Evolutionary conservation across 176 grass and related monocot genomes (phyloP), one percentile per base, ranked within the genome.

Genomic region (Carex cristatella): DNA sequence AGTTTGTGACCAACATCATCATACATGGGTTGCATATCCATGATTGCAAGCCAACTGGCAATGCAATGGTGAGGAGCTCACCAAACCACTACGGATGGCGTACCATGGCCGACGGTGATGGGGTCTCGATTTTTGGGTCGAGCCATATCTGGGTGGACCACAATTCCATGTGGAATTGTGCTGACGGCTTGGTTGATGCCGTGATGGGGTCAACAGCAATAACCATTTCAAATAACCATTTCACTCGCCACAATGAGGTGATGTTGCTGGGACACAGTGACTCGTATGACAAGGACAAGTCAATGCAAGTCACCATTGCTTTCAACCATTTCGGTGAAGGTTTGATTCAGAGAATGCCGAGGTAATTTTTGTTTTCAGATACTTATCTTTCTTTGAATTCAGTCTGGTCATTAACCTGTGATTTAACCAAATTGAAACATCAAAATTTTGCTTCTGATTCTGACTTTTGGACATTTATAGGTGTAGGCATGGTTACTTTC

Each of bases 281-380:
- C 54, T 46, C 18, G 2, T 92, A 79, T 49, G 33, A 66, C 4
- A 74, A 83, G 2, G 90, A 92, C 85, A 87, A 51, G 76, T 32
- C 12, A 32, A 87, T 89, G 88, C 68, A 62, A 68, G 84, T 92
- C 48, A 92, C 88, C 37, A 88, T 92, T 35, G 88, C 85, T 1
- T 87, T 89, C 11, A 92, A 92, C 61, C 90, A 81, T 10, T 89
- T 92, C 16, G 90, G 90, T 0, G 81, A 86, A 30, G 88, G 85
- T 4, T 86, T 89, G 30, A 73, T 92, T 61, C 90, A 92, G 19
- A 92, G 90, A 60, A 89, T 89, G 88, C 88, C 90, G 1, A 92
- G 88, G 85, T 87, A 86, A 3, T 13, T 40, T 80, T 18, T 46
- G 5, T 1, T 7, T 65, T 46, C n/a, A 81, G 16, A 64, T 80